Percentiles rank a stretch among this genome's conserved stretches.
phyloP scores from a whole-genome alignment of 1,284 basidiomycete species.

The Ganoderma sinense region DNA sequence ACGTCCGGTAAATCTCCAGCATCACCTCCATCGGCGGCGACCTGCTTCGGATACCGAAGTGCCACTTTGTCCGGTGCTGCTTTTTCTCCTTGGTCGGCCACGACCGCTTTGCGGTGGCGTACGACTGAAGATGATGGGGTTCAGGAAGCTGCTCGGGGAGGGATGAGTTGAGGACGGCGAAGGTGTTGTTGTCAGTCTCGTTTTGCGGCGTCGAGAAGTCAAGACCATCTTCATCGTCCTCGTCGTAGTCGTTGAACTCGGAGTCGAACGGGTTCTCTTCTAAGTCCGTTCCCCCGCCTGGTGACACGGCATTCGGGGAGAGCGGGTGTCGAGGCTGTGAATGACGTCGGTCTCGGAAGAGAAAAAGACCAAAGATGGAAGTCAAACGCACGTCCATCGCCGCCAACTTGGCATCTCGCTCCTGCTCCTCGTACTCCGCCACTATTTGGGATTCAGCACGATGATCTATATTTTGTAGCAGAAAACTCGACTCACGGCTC shows the following conservation, averaged over 20 bases:
- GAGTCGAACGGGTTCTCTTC: constrained; percentile 80
- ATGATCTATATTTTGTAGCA: neutral
- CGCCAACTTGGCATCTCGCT: constrained; percentile 80
- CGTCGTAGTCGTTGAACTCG: constrained; percentile 69
- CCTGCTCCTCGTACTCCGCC: constrained; percentile 79
- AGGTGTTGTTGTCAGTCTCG: constrained; percentile 66
- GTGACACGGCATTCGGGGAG: constrained; percentile 61
- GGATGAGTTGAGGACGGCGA: constrained; percentile 87
- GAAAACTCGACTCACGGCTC: constrained; percentile 62
- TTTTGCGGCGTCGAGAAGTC: constrained; percentile 62
- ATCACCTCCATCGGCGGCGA: constrained; percentile 99
- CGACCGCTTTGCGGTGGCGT: constrained; percentile 65
- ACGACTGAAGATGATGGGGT: constrained; percentile 66
- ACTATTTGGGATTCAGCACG: constrained; percentile 51
- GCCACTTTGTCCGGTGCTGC: constrained; percentile 87
- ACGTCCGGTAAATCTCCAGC: constrained; percentile 96
- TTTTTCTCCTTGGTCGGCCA: constrained; percentile 66
- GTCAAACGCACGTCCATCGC: constrained; percentile 73
- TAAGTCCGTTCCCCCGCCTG: constrained; percentile 57
- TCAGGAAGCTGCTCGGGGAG: constrained; percentile 67
- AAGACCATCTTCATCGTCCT: constrained; percentile 68
- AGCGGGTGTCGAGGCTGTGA: constrained; percentile 67
- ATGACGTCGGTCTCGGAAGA: constrained; percentile 10
- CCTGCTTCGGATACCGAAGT: constrained; percentile 95
- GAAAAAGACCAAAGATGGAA: neutral